Base-by-base conservation (phyloP, 139 green algal genomes). In the Chlamydomonas sp. region DNA sequence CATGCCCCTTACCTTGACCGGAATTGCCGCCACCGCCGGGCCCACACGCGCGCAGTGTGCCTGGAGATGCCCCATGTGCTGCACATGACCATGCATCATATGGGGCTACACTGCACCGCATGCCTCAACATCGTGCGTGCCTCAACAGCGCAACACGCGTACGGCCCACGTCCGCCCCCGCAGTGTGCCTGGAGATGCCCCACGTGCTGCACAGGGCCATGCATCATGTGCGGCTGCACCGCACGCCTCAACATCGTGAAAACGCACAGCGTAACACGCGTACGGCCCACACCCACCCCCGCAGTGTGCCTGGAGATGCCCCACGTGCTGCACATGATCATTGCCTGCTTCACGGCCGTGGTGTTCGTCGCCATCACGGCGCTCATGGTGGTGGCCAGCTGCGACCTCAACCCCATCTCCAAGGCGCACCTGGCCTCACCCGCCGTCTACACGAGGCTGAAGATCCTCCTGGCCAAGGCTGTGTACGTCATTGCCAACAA, bases 251-350 rank as follows among this genome's bases (percentile, higher is more conserved):
- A n/a, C n/a, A n/a, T n/a, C n/a, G n/a, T n/a, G n/a, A n/a, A n/a
- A n/a, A n/a, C n/a, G n/a, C n/a, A n/a, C n/a, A n/a, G n/a, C n/a
- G n/a, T n/a, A n/a, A n/a, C n/a, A n/a, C n/a, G n/a, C n/a, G n/a
- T n/a, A n/a, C n/a, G n/a, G 9, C 20, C 20, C 71, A 7, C 71
- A 6, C 9, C 0, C 71, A 49, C 20, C n/a, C 12, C 79, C n/a
- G 5, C 78, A 82, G 68, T 49, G 49, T 89, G 85, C 85, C 60
- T 89, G 31, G 66, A 60, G 49, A 89, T 89, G 85, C 85, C 85
- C 77, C 85, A 89, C 85, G 20, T 89, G n/a, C 10, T 89, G 15
- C 68, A 85, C 85, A 71, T 89, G 75, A 7, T 80, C 3, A 77
- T 89, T 18, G 67, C 85, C 49, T 16, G 68, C 17, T 6, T 6